Evolutionary conservation across 73 alveolate species (phyloP).

Genomic region (Effrenium voratum): DNA sequence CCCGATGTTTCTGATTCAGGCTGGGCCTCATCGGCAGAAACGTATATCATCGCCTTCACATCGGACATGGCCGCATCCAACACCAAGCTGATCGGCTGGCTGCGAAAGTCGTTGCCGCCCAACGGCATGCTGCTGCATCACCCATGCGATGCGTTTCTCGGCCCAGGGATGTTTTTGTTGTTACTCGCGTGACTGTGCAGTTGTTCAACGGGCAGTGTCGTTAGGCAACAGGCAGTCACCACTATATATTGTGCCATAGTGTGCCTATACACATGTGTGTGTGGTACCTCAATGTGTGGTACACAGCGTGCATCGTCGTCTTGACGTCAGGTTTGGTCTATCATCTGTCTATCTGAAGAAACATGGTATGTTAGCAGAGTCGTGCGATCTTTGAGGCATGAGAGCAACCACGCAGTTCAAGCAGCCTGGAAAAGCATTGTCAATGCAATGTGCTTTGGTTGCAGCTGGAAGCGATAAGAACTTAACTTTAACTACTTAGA

Average conservation of each 20-base stretch:
- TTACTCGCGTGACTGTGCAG: too few relatives aligned
- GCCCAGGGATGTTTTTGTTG: too few relatives aligned
- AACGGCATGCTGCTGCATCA: background rate
- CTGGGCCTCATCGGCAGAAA: background rate
- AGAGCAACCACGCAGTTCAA: background rate
- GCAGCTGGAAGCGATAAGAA: too few relatives aligned
- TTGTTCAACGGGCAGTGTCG: too few relatives aligned
- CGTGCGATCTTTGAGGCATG: background rate
- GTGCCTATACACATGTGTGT: too few relatives aligned
- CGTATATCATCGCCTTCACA: background rate
- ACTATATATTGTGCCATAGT: too few relatives aligned
- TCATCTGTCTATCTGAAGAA: background rate
- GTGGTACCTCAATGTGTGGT: too few relatives aligned
- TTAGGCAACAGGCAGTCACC: too few relatives aligned
- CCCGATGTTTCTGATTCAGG: background rate
- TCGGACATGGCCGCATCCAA: background rate
- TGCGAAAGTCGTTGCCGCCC: background rate
- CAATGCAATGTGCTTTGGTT: background rate
- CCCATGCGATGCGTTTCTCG: background rate
- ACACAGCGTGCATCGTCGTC: background rate
- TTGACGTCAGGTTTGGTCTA: background rate
- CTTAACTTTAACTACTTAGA: too few relatives aligned
- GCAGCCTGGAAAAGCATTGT: background rate
- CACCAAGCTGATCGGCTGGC: background rate
- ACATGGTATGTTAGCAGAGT: too few relatives aligned